These are phyloP conservation scores for Arthrobotrys entomopaga DNA, from an alignment of 2,329 filamentous ascomycete genomes.

Conservation along the genomic window DNA sequence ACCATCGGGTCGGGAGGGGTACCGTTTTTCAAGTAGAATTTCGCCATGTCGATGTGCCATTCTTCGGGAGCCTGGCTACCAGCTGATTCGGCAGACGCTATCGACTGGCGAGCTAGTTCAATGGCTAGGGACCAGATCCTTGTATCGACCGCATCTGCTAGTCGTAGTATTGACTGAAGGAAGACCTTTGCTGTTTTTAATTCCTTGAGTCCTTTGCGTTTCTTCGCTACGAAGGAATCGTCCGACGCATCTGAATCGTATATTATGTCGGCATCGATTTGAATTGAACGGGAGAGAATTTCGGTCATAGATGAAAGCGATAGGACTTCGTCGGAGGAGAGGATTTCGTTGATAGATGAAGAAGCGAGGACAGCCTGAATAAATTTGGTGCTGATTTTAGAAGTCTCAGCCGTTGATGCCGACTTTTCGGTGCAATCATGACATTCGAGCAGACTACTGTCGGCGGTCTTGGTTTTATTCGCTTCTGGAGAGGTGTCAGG, in stretches of 20 bases:
- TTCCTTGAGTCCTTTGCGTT: background rate
- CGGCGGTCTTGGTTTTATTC: no score
- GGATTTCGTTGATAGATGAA: no score
- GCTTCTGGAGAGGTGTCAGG: no score
- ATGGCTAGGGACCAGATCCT: conserved; percentile 1
- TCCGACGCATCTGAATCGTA: conserved; percentile 16
- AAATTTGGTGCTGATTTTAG: no score
- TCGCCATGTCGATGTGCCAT: conserved; percentile 20
- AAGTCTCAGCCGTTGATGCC: no score
- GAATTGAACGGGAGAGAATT: no score
- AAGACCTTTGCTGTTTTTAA: background rate
- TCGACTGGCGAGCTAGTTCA: background rate
- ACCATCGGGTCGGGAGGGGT: background rate
- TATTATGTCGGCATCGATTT: background rate
- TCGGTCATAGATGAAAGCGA: no score
- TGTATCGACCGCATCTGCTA: background rate
- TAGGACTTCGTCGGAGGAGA: no score
- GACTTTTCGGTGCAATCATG: no score
- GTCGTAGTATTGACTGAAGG: background rate
- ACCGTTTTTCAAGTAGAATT: background rate
- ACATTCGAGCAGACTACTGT: no score
- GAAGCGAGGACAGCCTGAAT: no score
- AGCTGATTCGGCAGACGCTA: background rate
- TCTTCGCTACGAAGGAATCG: conserved; percentile 11
- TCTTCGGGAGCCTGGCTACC: background rate